phyloP scores from a whole-genome alignment of 345 rosid species.

The Euphorbia peplus region DNA sequence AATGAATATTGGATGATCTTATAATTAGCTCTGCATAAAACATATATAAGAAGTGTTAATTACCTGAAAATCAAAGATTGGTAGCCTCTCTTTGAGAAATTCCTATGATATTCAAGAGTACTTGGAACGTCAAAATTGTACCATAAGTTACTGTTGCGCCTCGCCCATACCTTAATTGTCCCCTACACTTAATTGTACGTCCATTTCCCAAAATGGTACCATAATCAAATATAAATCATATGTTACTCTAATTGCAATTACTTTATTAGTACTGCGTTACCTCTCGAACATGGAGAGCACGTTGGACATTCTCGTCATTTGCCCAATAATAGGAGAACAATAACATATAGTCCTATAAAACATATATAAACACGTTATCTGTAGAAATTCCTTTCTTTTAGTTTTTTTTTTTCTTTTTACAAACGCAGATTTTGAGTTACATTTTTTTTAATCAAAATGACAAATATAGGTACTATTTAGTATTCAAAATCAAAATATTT shows the following conservation, averaged over 20 bases:
- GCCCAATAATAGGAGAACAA: constrained; percentile 21
- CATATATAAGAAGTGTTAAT: too few species aligned
- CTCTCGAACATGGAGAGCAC: constrained; percentile 28
- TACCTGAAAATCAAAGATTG: constrained; percentile 30
- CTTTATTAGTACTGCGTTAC: constrained; percentile 10
- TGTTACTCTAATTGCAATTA: too few species aligned
- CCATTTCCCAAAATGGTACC: too few species aligned
- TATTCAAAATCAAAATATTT: too few species aligned
- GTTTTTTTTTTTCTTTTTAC: too few species aligned
- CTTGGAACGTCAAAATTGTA: constrained; percentile 15
- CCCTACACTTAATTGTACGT: constrained; percentile 25
- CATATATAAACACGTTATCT: not conserved
- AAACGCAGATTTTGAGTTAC: too few species aligned
- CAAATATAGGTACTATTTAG: too few species aligned
- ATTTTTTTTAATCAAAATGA: too few species aligned
- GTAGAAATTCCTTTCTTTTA: too few species aligned
- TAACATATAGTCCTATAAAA: constrained; percentile 1
- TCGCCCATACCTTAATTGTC: constrained; percentile 16
- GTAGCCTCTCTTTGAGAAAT: constrained; percentile 18
- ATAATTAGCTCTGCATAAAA: too few species aligned
- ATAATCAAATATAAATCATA: not conserved
- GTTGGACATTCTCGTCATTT: constrained; percentile 31
- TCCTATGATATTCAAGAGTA: constrained; percentile 18
- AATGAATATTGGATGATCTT: too few species aligned
- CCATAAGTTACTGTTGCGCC: constrained; percentile 26